Evolutionary conservation across 331 rosid species (phyloP).

Genomic region (Spiraea crenata): DNA sequence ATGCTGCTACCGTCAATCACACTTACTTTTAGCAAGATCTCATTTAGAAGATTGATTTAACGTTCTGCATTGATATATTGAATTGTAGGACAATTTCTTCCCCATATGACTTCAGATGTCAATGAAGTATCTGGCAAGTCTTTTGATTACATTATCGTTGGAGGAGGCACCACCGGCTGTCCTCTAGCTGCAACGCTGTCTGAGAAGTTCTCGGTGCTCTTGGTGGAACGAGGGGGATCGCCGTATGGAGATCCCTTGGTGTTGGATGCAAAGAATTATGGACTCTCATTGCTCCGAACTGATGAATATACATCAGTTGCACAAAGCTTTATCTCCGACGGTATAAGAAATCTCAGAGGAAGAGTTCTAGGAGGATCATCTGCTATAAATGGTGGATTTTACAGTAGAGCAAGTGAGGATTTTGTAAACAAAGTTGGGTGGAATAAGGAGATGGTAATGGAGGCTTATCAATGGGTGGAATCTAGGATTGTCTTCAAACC

Average conservation of each 20-base stretch:
- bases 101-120: slow-evolving; percentile 64
- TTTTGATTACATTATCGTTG: slow-evolving; percentile 69
- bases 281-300: slow-evolving; percentile 43
- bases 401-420: slow-evolving; percentile 65
- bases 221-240: slow-evolving; percentile 67
- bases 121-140: slow-evolving; percentile 56
- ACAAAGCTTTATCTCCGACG: slow-evolving; percentile 65
- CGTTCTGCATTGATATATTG: background rate
- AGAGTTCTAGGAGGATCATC: slow-evolving; percentile 79
- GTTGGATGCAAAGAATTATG: slow-evolving; percentile 46
- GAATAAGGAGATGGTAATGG: slow-evolving; percentile 50
- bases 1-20: background rate
- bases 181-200: slow-evolving; percentile 69
- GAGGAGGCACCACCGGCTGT: slow-evolving; percentile 78
- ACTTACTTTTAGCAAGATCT: background rate
- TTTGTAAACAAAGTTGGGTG: slow-evolving; percentile 51
- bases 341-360: slow-evolving; percentile 56
- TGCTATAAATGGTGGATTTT: slow-evolving; percentile 67
- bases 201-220: slow-evolving; percentile 58
- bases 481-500: slow-evolving; percentile 58
- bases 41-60: background rate
- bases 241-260: slow-evolving; percentile 60
- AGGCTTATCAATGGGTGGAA: slow-evolving; percentile 73
- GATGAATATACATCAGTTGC: slow-evolving; percentile 51
- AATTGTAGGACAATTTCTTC: slow-evolving; percentile 37